A percentile compares a stretch with the other conserved stretches of the same genome.
Evolutionary conservation across 129 eudicot species (phyloP).

Genomic region (Gnaphalium uliginosum): DNA sequence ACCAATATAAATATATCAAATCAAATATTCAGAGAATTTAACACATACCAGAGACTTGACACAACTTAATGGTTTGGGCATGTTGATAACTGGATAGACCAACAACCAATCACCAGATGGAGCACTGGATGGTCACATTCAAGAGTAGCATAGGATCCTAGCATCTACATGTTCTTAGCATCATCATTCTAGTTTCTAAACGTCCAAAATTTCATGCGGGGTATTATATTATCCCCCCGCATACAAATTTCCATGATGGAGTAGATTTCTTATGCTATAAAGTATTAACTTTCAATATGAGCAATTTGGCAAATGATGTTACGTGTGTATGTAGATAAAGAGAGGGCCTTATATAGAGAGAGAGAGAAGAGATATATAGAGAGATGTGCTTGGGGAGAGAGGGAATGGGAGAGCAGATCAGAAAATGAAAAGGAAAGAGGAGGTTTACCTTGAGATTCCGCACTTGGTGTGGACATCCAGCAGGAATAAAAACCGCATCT

Average conservation of each 20-base stretch:
- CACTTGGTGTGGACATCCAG: conserved; percentile 99
- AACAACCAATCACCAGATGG: background rate
- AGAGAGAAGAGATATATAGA: background rate
- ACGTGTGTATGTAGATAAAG: background rate
- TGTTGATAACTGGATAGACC: background rate
- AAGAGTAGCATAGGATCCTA: background rate
- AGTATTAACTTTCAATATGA: background rate
- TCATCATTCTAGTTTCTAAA: background rate
- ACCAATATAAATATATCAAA: no score
- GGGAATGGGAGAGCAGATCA: background rate
- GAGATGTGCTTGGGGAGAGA: background rate
- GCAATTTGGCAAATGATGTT: background rate
- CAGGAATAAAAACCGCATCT: conserved; percentile 97
- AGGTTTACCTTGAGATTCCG: conserved; percentile 76
- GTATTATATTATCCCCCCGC: background rate
- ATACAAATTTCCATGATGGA: background rate
- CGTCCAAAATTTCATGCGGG: background rate
- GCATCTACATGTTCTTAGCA: background rate
- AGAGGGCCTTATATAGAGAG: background rate
- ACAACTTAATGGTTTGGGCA: background rate
- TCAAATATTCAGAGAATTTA: no score
- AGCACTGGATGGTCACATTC: background rate
- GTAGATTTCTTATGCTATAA: conserved; percentile 14
- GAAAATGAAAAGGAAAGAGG: conserved; percentile 10
- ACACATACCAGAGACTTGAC: background rate